Percentiles rank a stretch among this genome's conserved stretches.
phyloP scores from a whole-genome alignment of 495 filamentous ascomycete genomes.

The Halenospora varia region DNA sequence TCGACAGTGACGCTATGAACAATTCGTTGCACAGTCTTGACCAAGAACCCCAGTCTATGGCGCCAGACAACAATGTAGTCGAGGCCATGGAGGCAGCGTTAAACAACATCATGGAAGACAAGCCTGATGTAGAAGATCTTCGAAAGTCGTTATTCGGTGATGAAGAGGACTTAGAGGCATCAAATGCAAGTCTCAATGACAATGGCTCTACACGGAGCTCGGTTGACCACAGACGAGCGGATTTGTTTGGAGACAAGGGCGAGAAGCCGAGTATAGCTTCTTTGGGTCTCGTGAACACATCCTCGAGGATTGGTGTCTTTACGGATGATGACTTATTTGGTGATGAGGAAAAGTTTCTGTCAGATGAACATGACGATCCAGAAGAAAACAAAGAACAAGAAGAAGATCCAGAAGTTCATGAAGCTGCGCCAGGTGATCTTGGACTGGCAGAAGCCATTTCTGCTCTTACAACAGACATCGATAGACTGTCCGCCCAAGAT shows the following conservation, averaged over 20 bases:
- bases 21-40: slow-evolving; percentile 52
- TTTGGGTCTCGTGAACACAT: slow-evolving; percentile 79
- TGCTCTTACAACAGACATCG: slow-evolving; percentile 78
- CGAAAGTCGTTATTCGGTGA: slow-evolving; percentile 52
- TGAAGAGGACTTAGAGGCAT: slow-evolving; percentile 44
- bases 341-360: slow-evolving; percentile 73
- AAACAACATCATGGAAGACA: slow-evolving; percentile 89
- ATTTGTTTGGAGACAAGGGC: slow-evolving; percentile 46
- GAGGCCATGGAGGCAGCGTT: slow-evolving; percentile 92
- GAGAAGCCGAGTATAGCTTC: slow-evolving; percentile 79
- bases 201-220: slow-evolving; percentile 50
- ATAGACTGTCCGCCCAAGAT: slow-evolving; percentile 82
- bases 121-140: slow-evolving; percentile 59
- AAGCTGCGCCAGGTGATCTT: slow-evolving; percentile 93
- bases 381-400: slow-evolving; percentile 57
- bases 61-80: slow-evolving; percentile 59
- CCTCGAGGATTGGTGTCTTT: slow-evolving; percentile 82
- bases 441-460: slow-evolving; percentile 91
- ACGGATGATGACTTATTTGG: slow-evolving; percentile 88
- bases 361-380: slow-evolving; percentile 78
- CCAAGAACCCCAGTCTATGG: slow-evolving; percentile 31
- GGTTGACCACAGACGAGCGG: slow-evolving; percentile 45
- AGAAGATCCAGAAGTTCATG: slow-evolving; percentile 79
- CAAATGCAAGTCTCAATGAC: slow-evolving; percentile 39
- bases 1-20: slow-evolving; percentile 45